Evolutionary conservation across 179 eudicot genomes (phyloP).

Genomic region (Actinidia arguta): DNA sequence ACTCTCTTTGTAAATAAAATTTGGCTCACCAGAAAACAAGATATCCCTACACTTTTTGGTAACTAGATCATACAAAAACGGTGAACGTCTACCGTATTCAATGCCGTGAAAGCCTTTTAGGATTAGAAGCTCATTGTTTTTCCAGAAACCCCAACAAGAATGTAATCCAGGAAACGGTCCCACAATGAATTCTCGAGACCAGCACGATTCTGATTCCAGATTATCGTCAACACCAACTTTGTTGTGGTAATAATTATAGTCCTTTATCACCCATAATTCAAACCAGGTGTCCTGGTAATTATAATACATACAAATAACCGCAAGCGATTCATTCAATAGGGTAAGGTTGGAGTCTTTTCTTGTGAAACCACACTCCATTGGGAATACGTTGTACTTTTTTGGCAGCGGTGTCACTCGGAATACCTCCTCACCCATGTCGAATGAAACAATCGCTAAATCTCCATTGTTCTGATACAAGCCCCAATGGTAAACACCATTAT

Average conservation of each 20-base stretch:
- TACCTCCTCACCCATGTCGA: conserved; percentile 2
- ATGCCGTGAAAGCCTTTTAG: background rate
- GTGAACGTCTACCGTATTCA: background rate
- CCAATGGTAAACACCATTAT: background rate
- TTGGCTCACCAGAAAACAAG: background rate
- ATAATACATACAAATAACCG: background rate
- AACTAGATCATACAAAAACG: background rate
- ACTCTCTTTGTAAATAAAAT: background rate
- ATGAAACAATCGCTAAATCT: background rate
- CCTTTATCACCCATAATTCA: background rate
- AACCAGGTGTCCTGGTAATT: background rate
- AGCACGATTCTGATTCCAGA: background rate
- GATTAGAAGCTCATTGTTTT: conserved; percentile 1
- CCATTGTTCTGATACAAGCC: background rate
- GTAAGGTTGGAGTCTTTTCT: background rate
- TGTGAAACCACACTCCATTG: no score
- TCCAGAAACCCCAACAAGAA: background rate
- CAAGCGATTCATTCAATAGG: background rate
- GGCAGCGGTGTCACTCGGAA: background rate
- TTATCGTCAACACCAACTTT: background rate
- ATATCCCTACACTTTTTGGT: background rate
- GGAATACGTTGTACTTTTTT: background rate
- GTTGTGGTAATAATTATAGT: background rate
- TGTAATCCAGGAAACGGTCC: background rate
- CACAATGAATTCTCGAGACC: background rate